Base-by-base conservation (phyloP, 1,139 yeast genomes). In the Kazachstania sp. region DNA sequence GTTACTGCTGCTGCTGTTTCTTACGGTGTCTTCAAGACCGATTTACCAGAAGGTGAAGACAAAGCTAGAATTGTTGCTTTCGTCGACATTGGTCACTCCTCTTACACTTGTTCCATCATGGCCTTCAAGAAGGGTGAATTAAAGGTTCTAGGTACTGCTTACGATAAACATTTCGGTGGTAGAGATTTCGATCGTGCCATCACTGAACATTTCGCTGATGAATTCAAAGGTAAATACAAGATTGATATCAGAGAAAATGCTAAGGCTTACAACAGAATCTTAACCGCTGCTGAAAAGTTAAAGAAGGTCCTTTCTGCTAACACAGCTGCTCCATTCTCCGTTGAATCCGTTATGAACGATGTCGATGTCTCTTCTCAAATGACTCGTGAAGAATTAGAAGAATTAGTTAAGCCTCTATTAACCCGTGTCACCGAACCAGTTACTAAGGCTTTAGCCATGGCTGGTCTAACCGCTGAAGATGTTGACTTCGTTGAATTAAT, bases 1-100 rank as follows among this genome's bases (percentile, higher is more conserved):
- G 82, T 86, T 55, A 90, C 98, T 51, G 97, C 98, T 53, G 98
- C 98, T 51, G 97, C 97, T 59, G 96, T 94, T 57, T 95, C 97
- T 59, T 94, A 92, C 74, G 98, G 98, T 76, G 97, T 92, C 53
- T 92, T 92, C 83, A 90, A 92, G 79, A 81, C 86, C 49, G 94
- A 86, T 64, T 86, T 92, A 60, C 92, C 95, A 69, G 87, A 86
- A 57, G 63, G 57, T 43, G 66, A 63, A 32, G 97, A 87, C 70
- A 85, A 83, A 70, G 84, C 92, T 64, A 83, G 85, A 74, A 84
- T 79, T 65, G 87, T 92, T 59, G 97, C 95, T 39, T 86, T 92
- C 63, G 81, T 92, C 52, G 99, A 92, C 71, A 86, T 94, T 69
- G 99, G 99, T 61, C 95, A 92, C 77, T 87, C 97, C 45, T 82